Evolutionary conservation across 2,329 filamentous ascomycete species (phyloP), one percentile per base, ranked within the genome.

Genomic region (Cryoendolithus antarcticus): DNA sequence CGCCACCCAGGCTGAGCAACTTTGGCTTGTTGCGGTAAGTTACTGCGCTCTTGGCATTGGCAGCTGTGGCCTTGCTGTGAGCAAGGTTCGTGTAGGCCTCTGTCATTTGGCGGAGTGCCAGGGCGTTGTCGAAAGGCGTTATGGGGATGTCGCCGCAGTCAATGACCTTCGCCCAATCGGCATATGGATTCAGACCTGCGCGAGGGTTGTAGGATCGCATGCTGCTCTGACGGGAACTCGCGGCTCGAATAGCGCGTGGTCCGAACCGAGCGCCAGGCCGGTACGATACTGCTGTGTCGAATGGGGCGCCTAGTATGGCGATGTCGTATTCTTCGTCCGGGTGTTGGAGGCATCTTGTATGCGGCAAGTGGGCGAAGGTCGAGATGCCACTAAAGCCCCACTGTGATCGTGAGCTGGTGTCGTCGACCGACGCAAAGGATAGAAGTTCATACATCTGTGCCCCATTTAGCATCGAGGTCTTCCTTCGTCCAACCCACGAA

Each of bases 61-160:
- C 53, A 29, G 54, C 43, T 1, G 62, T 58, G 0, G 51, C 47
- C 4, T 40, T 41, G 31, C 68, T 64, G 8, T 64, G 63, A 2
- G 71, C 68, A 2, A 93, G 75, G 60, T 88, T 80, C 5, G 70
- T 65, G 58, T 84, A 86, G 0, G 83, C 86, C 54, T 80, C 75
- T 27, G 75, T 83, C 86, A 94, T 93, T 62, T 94, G 88, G 33
- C 71, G 67, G 39, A 88, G 66, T 0, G 88, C 88, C 10, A 93
- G 67, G 1, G 69, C 75, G 58, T 94, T 94, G 64, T 94, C 86
- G 50, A 93, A 80, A 0, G 86, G 86, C 0, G 81, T 84, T 48
- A 93, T 70, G 21, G 88, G 86, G 40, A 94, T 86, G 57, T 94
- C 88, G 34, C 88, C 88, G 59, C 88, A 95, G 66, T 95, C 88